Conservation (phyloP, 2,329 filamentous ascomycete genomes). For the Phialophora tarda region DNA sequence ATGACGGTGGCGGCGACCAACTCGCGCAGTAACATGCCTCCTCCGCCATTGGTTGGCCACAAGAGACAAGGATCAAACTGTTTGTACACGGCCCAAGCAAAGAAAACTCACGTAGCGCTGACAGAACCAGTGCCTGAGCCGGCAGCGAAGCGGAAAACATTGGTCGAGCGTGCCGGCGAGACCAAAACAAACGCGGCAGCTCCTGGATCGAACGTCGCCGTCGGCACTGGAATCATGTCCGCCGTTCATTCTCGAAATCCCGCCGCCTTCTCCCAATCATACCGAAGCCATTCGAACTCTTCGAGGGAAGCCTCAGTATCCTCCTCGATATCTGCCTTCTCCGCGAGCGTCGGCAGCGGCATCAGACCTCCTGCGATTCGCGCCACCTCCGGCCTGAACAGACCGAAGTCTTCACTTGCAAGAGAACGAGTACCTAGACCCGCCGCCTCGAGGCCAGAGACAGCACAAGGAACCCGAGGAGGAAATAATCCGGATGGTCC, state of each 20-base stretch:
- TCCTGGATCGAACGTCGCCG: constrained; percentile 51
- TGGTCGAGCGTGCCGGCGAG: constrained; percentile 62
- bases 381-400: constrained; percentile 45
- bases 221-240: constrained; percentile 52
- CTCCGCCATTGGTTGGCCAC: constrained; percentile 49
- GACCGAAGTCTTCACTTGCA: constrained; percentile 60
- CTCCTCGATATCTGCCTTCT: constrained; percentile 58
- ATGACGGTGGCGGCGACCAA: constrained; percentile 61
- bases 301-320: constrained; percentile 54
- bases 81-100: constrained; percentile 42
- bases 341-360: constrained; percentile 63
- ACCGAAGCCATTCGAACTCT: constrained; percentile 49
- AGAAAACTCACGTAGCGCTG: constrained; percentile 51
- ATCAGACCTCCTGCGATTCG: constrained; percentile 53
- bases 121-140: constrained; percentile 56
- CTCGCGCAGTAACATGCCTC: constrained; percentile 54
- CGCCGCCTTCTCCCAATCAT: constrained; percentile 47
- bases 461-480: constrained; percentile 50
- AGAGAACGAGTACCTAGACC: constrained; percentile 56
- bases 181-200: constrained; percentile 51
- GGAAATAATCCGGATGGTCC: constrained; percentile 45
- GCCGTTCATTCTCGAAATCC: constrained; percentile 50
- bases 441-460: constrained; percentile 50
- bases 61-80: constrained; percentile 61
- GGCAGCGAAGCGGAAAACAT: constrained; percentile 66